Evolutionary conservation across 257 asterid species (phyloP).

Genomic region (Thymus mandschuricus): DNA sequence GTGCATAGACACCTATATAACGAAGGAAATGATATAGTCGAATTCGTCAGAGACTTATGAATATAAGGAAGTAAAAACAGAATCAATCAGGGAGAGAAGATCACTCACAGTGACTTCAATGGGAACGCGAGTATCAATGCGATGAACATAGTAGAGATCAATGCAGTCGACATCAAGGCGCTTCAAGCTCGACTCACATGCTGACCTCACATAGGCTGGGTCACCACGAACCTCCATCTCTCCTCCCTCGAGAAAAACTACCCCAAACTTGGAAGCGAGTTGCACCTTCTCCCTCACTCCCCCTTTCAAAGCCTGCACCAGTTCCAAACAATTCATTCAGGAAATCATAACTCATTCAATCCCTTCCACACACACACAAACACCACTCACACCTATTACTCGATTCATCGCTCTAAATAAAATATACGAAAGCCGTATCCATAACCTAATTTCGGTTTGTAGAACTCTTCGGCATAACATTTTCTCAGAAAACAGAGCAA

Average conservation of each 20-base stretch:
- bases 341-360: not conserved
- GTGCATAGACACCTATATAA: no score
- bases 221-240: constrained; percentile 37
- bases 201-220: constrained; percentile 43
- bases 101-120: constrained; percentile 50
- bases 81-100: no score
- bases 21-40: no score
- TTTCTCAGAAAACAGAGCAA: no score
- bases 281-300: constrained; percentile 45
- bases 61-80: no score
- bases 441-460: no score
- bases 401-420: no score
- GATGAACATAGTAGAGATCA: constrained; percentile 35
- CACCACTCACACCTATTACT: no score
- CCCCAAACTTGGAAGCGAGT: constrained; percentile 49
- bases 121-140: constrained; percentile 32
- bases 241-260: constrained; percentile 17
- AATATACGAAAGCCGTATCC: no score
- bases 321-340: not conserved
- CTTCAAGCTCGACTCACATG: constrained; percentile 52
- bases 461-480: no score
- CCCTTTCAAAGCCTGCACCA: constrained; percentile 49
- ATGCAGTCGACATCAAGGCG: constrained; percentile 31
- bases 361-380: no score
- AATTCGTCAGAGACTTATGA: no score